Evolutionary conservation across 1,284 basidiomycete species (phyloP).

Genomic region (Boletellus sp.): DNA sequence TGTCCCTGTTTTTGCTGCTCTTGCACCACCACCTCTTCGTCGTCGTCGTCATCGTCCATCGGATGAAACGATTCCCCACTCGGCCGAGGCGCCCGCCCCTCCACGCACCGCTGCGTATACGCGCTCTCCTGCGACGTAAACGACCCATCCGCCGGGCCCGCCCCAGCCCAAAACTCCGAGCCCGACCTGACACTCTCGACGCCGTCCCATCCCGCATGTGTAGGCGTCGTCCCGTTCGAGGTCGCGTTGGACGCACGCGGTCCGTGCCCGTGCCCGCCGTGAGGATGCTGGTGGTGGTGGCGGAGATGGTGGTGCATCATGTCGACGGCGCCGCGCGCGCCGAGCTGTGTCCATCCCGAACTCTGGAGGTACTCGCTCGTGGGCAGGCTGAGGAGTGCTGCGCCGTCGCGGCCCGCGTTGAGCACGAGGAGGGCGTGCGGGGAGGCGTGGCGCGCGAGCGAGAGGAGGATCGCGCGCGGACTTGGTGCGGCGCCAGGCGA

Average conservation of each 20-base stretch:
- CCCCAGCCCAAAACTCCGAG: constrained; percentile 71
- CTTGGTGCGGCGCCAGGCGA: constrained; percentile 47
- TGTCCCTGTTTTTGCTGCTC: neutral
- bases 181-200: constrained; percentile 64
- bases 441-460: constrained; percentile 60
- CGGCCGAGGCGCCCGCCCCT: constrained; percentile 23
- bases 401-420: constrained; percentile 72
- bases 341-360: constrained; percentile 59
- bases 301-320: too few species aligned
- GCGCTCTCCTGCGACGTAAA: constrained; percentile 19
- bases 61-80: constrained; percentile 32
- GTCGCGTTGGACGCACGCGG: constrained; percentile 13
- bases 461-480: constrained; percentile 72
- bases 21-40: constrained; percentile 11
- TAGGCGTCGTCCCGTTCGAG: constrained; percentile 24
- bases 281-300: neutral
- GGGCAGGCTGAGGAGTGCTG: constrained; percentile 74
- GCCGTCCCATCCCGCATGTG: constrained; percentile 29
- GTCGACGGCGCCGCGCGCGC: constrained; percentile 1
- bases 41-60: constrained; percentile 30
- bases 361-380: constrained; percentile 81
- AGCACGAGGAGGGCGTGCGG: constrained; percentile 75
- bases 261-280: constrained; percentile 9
- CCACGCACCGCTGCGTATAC: constrained; percentile 6
- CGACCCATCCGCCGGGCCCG: constrained; percentile 19